phyloP scores from a whole-genome alignment of 768 basidiomycete species.

The Boletus pseudo-olivaceus region DNA sequence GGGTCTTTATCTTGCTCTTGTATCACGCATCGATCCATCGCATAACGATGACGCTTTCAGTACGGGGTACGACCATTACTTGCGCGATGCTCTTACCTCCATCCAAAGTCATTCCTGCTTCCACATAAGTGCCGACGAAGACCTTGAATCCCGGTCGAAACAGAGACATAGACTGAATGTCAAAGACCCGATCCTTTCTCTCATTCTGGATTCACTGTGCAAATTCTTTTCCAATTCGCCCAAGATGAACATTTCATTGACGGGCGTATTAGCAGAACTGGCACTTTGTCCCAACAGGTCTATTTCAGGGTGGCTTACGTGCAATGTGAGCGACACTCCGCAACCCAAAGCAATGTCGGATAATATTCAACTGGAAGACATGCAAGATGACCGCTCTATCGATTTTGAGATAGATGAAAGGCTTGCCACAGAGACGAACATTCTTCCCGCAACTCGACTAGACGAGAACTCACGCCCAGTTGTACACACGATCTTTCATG shows the following conservation, averaged over 20 bases:
- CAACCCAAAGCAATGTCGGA: conserved; percentile 10
- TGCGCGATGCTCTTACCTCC: conserved; percentile 66
- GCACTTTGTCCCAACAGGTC: conserved; percentile 85
- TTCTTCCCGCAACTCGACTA: conserved; percentile 62
- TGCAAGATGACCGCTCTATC: conserved; percentile 77
- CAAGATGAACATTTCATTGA: conserved; percentile 85
- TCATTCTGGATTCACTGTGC: conserved; percentile 66
- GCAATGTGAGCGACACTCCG: conserved; percentile 44
- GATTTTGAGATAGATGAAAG: conserved; percentile 71
- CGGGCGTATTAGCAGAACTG: conserved; percentile 74
- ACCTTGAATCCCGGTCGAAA: conserved; percentile 36
- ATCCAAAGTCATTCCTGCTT: conserved; percentile 67
- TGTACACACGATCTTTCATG: conserved; percentile 75
- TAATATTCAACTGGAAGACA: conserved; percentile 34
- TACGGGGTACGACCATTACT: conserved; percentile 82
- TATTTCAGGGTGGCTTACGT: conserved; percentile 85
- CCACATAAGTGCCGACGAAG: conserved; percentile 41
- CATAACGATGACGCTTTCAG: conserved; percentile 72
- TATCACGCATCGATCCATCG: conserved; percentile 73
- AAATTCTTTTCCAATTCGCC: conserved; percentile 84
- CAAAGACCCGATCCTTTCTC: conserved; percentile 70
- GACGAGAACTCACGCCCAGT: conserved; percentile 74
- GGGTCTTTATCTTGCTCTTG: conserved; percentile 71
- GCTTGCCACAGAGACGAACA: conserved; percentile 52
- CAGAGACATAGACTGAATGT: conserved; percentile 75